phyloP scores from a whole-genome alignment of 805 yeast genomes.

The Barnettozyma siamensis region DNA sequence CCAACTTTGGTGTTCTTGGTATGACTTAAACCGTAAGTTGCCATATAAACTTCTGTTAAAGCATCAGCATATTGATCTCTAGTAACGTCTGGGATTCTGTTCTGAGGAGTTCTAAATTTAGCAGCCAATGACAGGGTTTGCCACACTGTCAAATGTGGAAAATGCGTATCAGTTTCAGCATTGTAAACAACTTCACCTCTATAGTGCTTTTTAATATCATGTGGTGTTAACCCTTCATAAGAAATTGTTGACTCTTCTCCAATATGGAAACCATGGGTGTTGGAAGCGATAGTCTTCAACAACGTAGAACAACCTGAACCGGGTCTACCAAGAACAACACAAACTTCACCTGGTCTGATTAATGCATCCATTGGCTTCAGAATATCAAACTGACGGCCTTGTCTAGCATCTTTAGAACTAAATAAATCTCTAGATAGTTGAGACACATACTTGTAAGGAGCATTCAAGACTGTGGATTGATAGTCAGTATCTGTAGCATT shows the following conservation, averaged over 20 bases:
- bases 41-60: constrained; percentile 47
- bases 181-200: constrained; percentile 68
- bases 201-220: constrained; percentile 46
- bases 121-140: constrained; percentile 63
- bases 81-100: constrained; percentile 48
- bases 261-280: constrained; percentile 54
- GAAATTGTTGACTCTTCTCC: constrained; percentile 40
- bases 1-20: constrained; percentile 60
- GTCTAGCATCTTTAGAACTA: constrained; percentile 13
- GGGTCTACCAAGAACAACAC: constrained; percentile 72
- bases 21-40: constrained; percentile 41
- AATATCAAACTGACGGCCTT: constrained; percentile 32
- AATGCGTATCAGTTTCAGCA: constrained; percentile 64
- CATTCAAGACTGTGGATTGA: constrained; percentile 51
- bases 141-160: constrained; percentile 63
- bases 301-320: constrained; percentile 76
- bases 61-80: constrained; percentile 51
- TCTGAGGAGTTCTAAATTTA: constrained; percentile 51
- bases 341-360: constrained; percentile 55
- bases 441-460: constrained; percentile 21
- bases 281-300: constrained; percentile 53
- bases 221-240: constrained; percentile 48
- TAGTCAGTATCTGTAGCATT: constrained; percentile 52
- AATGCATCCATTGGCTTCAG: constrained; percentile 63
- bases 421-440: constrained; percentile 10